Evolutionary conservation across 495 filamentous ascomycete genomes (phyloP), one percentile per base, ranked within the genome.

Genomic region (Aspergillus mulundensis): DNA sequence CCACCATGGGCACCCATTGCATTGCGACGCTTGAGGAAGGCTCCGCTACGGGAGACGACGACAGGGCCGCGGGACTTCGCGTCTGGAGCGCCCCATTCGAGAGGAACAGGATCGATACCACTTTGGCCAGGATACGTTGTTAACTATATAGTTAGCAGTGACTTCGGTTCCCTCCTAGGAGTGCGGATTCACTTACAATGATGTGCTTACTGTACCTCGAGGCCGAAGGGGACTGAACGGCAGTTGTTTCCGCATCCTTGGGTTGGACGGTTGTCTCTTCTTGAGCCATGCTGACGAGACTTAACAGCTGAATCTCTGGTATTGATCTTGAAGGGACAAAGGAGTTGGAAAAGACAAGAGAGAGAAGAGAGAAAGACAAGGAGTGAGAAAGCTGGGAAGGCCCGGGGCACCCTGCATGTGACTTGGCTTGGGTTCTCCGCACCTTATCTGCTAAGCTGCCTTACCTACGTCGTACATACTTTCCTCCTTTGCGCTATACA

Each of bases 81-180:
- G 66, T 96, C 89, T 38, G 81, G 69, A 48, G 87, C 78, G 32
- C 94, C 94, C 94, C 94, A 98, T 61, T 89, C 76, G 78, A 97
- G 85, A 32, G 85, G 83, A 25, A 97, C 70, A 38, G 94, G 93
- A 49, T 96, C 89, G 69, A 98, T 92, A 48, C 92, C 94, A 57
- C 88, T 87, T 76, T 97, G 94, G 54, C 88, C 88, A 34, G 94
- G 94, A 72, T 98, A 97, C 7, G 93, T 95, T 25, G 91, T 96
- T 61, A 87, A 78, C 65, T 74, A 56, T 30, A 16, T 45, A 20
- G 46, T 41, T 53, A 39, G 32, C 11, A 5, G 46, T 32, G 18
- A n/a, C 38, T 5, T 8, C 14, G 14, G 5, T 19, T 7, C 12
- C 2, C 3, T 8, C 1, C 10, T 16, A 21, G 2, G 2, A 19